Percentiles rank a stretch among this genome's conserved stretches.
These are phyloP conservation scores for thale cress (Arabidopsis thaliana) DNA, from an alignment of 345 rosid species.

Conservation along the genomic window TAIR10.1 NC_003074.8:2471501-2472000, in stretches of 20 bases:
- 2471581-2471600: conserved; percentile 22
- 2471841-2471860: conserved; percentile 87
- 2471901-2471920: conserved; percentile 29
- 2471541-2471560: conserved; percentile 56
- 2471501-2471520: conserved; percentile 54
- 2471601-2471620: conserved; percentile 5
- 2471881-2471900: conserved; percentile 85
- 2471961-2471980: conserved; percentile 67
- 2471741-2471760: neutral
- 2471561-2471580: conserved; percentile 57
- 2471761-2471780: conserved; percentile 4
- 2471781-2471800: conserved; percentile 15
- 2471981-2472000: conserved; percentile 86
- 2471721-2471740: conserved; percentile 28
- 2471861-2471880: conserved; percentile 90
- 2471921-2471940: conserved; percentile 6
- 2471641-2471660: conserved; percentile 57
- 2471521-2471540: conserved; percentile 53
- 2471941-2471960: conserved; percentile 8
- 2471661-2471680: conserved; percentile 52
- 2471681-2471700: conserved; percentile 62
- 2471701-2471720: conserved; percentile 57
- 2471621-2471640: conserved; percentile 2
- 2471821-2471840: conserved; percentile 63
- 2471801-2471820: conserved; percentile 23